phyloP scores from a whole-genome alignment of 106 monocot genomes.

The Triglochin maritima region DNA sequence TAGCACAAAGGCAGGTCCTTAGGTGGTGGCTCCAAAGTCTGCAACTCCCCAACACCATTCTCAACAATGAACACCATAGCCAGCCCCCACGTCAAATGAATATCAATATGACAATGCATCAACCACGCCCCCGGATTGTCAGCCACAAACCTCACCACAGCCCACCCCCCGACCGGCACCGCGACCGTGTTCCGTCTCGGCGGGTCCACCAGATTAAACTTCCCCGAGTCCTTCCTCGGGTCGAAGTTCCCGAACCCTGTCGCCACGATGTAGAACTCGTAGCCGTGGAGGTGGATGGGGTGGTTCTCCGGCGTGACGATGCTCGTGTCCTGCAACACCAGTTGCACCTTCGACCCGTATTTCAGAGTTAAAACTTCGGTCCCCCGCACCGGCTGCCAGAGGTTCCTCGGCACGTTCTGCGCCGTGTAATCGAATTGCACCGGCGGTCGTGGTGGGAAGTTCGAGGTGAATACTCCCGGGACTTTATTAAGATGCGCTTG shows the following conservation, averaged over 20 bases:
- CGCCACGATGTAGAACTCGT: conserved; percentile 31
- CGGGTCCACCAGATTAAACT: conserved; percentile 39
- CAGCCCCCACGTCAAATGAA: conserved; percentile 37
- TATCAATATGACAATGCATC: conserved; percentile 41
- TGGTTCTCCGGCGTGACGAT: conserved; percentile 30
- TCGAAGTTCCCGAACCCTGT: conserved; percentile 36
- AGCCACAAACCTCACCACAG: conserved; percentile 22
- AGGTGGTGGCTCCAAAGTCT: conserved; percentile 25
- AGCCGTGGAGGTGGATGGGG: conserved; percentile 35
- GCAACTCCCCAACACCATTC: conserved; percentile 24
- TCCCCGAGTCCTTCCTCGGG: conserved; percentile 6
- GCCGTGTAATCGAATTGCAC: conserved; percentile 40
- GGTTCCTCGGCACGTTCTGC: conserved; percentile 15
- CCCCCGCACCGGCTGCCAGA: conserved; percentile 26
- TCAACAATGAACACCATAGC: conserved; percentile 38
- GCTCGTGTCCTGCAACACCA: conserved; percentile 36
- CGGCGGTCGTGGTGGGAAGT: conserved; percentile 32
- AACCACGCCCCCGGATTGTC: conserved; percentile 37
- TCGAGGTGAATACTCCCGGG: conserved; percentile 17
- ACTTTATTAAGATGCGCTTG: conserved; percentile 19
- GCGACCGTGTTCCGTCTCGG: conserved; percentile 31
- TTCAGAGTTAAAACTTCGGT: conserved; percentile 21
- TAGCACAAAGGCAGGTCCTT: conserved; percentile 27
- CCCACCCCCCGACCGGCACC: conserved; percentile 35
- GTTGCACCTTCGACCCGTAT: conserved; percentile 26